phyloP scores from a whole-genome alignment of 2,329 filamentous ascomycete species.

The Apiospora hydei region DNA sequence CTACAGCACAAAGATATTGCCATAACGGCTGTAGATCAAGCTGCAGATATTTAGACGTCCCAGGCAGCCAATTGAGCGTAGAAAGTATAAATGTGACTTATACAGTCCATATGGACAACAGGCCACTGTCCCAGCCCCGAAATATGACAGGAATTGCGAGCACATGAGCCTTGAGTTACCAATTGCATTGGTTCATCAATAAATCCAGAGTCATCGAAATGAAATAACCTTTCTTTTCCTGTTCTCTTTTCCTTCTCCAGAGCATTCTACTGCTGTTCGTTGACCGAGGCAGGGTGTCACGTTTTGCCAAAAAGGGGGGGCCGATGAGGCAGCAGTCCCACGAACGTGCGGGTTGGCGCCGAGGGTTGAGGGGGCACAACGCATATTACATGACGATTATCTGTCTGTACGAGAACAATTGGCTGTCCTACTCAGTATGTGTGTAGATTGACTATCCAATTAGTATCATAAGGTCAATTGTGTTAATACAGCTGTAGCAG shows the following conservation, averaged over 20 bases:
- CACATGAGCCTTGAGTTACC: background rate
- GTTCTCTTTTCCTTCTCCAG: background rate
- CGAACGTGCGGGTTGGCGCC: background rate
- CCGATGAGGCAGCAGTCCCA: background rate
- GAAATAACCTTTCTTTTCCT: background rate
- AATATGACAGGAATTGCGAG: background rate
- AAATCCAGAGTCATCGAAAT: background rate
- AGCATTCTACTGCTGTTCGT: background rate
- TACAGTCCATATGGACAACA: background rate
- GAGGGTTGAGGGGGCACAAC: background rate
- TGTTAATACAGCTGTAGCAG: no score
- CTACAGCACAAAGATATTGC: background rate
- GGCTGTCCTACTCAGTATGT: background rate
- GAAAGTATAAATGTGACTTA: background rate
- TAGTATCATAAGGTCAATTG: no score
- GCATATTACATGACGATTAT: background rate
- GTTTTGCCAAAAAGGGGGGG: constrained; percentile 7
- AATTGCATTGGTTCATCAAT: background rate
- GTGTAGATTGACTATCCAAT: no score
- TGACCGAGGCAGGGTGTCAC: background rate
- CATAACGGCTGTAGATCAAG: no score
- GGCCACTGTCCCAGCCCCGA: background rate
- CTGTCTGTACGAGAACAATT: background rate
- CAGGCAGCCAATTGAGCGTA: no score
- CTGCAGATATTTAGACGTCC: background rate